Base-by-base conservation (phyloP, 2,329 filamentous ascomycete genomes). In the Microsporum audouinii region DNA sequence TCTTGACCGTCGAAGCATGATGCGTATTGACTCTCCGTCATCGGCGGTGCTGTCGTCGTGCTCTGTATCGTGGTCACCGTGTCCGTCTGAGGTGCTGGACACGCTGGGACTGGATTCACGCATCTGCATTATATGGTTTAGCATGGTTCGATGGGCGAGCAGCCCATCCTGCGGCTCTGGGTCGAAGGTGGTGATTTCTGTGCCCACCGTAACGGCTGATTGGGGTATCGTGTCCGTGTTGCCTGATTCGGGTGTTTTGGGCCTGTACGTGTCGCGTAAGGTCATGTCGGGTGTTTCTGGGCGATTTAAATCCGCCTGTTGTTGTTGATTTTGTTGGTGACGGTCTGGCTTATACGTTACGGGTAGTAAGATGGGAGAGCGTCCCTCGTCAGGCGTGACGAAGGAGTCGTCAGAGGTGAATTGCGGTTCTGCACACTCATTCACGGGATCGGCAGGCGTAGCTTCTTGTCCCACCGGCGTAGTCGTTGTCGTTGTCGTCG, bases 131-230 rank as follows among this genome's bases (percentile, higher is more conserved):
- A 80, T 78, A 47, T 80, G 77, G 59, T 70, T 76, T 23, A 80
- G 67, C 5, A 81, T 67, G n/a, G 76, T 76, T 41, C 73, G 71
- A 58, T 77, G 72, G 14, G 71, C 68, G 33, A 70, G 67, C 23
- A 64, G 60, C n/a, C 84, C 82, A 1, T 80, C 82, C 69, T 90
- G 87, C 27, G 84, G 80, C 66, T 90, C 87, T n/a, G 79, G 80
- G 65, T 91, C 88, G 66, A 90, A 88, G 34, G 72, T 70, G 3
- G 77, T 79, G 39, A 72, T 72, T 67, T 88, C 85, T 0, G 87
- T 89, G 5, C 80, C 80, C 47, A 79, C 79, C n/a, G 84, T 86
- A 4, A 83, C 69, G 2, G 85, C 82, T 14, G 86, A 87, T 36
- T 72, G 72, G 1, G 84, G 84, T 36, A 76, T 73, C 49, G 82